These are phyloP conservation scores for Schizophyllum amplum DNA, from an alignment of 1,284 basidiomycete species.

Conservation along the genomic window DNA sequence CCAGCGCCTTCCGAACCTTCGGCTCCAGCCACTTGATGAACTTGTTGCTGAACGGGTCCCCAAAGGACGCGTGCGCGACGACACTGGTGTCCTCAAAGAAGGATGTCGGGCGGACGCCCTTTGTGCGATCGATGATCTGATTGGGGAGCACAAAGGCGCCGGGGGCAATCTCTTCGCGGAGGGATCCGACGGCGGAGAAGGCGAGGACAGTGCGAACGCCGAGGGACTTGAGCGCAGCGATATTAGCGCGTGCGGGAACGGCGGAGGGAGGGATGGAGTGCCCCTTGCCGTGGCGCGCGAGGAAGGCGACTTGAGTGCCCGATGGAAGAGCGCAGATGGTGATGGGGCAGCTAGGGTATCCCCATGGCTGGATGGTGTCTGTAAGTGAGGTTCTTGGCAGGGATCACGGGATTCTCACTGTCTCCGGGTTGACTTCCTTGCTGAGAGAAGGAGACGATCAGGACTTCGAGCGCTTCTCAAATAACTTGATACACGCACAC, in stretches of 20 bases:
- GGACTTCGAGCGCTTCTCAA: background rate
- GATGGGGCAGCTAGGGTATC: constrained; percentile 86
- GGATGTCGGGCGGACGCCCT: constrained; percentile 77
- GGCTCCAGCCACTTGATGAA: constrained; percentile 66
- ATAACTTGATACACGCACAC: constrained; percentile 43
- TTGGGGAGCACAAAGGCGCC: constrained; percentile 86
- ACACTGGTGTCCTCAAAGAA: constrained; percentile 83
- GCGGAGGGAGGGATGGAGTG: constrained; percentile 73
- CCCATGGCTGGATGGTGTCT: constrained; percentile 72
- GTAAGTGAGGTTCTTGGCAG: constrained; percentile 1
- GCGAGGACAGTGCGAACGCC: constrained; percentile 88
- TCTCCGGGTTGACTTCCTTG: constrained; percentile 62
- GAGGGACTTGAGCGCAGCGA: constrained; percentile 89
- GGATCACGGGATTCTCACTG: constrained; percentile 33
- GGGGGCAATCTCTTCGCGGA: constrained; percentile 90
- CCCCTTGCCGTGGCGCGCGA: constrained; percentile 81
- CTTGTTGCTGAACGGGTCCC: constrained; percentile 76
- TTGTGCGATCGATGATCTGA: constrained; percentile 97
- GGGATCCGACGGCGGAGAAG: constrained; percentile 94
- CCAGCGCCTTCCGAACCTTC: constrained; percentile 59
- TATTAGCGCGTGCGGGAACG: constrained; percentile 87
- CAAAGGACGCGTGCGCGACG: constrained; percentile 92
- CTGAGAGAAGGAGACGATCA: constrained; percentile 28
- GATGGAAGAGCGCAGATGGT: constrained; percentile 78
- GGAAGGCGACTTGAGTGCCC: constrained; percentile 79